Percentiles rank a stretch among this genome's conserved stretches.
phyloP scores from a whole-genome alignment of 2,329 filamentous ascomycete genomes.

The Aspergillus sergii region DNA sequence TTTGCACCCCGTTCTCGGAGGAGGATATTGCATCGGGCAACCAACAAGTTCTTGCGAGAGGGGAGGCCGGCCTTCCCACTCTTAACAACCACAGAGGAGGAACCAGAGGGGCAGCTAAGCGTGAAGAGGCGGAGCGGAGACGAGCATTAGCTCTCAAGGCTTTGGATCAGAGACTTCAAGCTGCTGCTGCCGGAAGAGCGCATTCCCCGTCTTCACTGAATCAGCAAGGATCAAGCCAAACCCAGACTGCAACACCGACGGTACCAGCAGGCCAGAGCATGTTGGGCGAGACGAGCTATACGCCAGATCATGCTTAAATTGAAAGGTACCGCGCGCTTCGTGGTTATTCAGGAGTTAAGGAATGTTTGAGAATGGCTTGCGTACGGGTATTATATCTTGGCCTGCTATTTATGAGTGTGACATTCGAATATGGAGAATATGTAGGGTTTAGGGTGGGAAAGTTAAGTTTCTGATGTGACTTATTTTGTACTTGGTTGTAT shows the following conservation, averaged over 20 bases:
- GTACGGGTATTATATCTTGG: background rate
- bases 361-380: conserved; percentile 13
- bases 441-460: background rate
- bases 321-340: conserved; percentile 1
- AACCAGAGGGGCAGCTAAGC: conserved; percentile 62
- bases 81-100: conserved; percentile 53
- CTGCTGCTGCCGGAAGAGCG: conserved; percentile 65
- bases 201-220: conserved; percentile 39
- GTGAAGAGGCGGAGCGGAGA: conserved; percentile 88
- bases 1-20: conserved; percentile 84
- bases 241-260: conserved; percentile 58
- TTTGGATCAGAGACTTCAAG: conserved; percentile 85
- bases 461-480: background rate
- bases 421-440: background rate
- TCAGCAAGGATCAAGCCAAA: conserved; percentile 32
- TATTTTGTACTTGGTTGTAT: background rate
- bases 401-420: background rate
- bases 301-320: conserved; percentile 59
- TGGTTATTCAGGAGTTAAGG: conserved; percentile 20
- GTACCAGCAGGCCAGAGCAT: conserved; percentile 58
- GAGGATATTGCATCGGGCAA: conserved; percentile 76
- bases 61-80: conserved; percentile 63
- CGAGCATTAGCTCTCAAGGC: conserved; percentile 87
- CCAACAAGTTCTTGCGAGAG: conserved; percentile 68
- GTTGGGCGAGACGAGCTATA: conserved; percentile 71